phyloP scores from a whole-genome alignment of 148 eudicot genomes.

The Camellia sinensis region DNA sequence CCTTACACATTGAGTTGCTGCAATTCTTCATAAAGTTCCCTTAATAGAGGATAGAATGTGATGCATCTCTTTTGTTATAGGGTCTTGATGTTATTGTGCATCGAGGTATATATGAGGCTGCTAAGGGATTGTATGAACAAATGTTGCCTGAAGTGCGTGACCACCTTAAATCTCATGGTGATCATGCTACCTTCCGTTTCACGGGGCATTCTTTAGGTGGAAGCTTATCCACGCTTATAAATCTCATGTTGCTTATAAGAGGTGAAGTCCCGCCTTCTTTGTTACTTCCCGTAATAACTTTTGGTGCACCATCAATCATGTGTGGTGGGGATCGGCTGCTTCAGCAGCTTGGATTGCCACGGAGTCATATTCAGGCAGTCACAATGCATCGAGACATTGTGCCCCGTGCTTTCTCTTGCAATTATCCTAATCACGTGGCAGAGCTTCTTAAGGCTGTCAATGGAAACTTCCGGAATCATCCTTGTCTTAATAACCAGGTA shows the following conservation, averaged over 20 bases:
- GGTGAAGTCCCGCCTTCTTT: constrained; percentile 71
- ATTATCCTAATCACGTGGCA: constrained; percentile 86
- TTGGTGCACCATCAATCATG: constrained; percentile 88
- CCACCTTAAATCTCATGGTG: constrained; percentile 61
- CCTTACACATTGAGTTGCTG: neutral
- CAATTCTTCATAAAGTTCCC: neutral
- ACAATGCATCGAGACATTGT: constrained; percentile 96
- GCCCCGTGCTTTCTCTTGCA: constrained; percentile 93
- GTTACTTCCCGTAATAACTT: constrained; percentile 84
- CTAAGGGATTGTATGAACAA: constrained; percentile 87
- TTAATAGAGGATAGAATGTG: neutral
- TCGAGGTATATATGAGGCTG: constrained; percentile 97
- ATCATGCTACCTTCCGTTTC: constrained; percentile 75
- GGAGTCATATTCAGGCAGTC: constrained; percentile 70
- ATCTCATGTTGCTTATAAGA: constrained; percentile 80
- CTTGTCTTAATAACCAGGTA: constrained; percentile 85
- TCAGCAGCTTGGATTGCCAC: constrained; percentile 67
- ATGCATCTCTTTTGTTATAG: constrained; percentile 30
- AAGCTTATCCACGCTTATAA: constrained; percentile 75
- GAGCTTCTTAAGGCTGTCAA: constrained; percentile 85
- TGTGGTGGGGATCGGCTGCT: constrained; percentile 92
- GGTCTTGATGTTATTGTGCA: constrained; percentile 86
- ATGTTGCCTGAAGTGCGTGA: constrained; percentile 84
- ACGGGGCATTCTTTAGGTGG: constrained; percentile 99
- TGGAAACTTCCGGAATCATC: constrained; percentile 81